Base-by-base conservation (phyloP, 148 eudicot species). In the Vaccinium myrtillus region DNA sequence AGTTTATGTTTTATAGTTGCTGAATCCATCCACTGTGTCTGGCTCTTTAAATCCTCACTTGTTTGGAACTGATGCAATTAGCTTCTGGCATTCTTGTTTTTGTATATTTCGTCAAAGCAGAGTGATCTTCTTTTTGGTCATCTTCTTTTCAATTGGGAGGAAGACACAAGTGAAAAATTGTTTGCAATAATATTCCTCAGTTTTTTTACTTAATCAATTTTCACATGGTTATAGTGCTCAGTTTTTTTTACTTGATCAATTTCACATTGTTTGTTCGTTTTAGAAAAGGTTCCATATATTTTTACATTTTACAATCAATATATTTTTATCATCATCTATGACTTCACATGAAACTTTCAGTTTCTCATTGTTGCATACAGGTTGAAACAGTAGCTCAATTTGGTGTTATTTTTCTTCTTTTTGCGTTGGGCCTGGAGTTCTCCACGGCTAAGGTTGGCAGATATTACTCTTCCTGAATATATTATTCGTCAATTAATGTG, bases 321-420 rank as follows among this genome's bases (percentile, higher is more conserved):
- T 80, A 65, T 58, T 27, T 56, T 21, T 79, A 56, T 79, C 32
- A 16, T 79, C 48, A 2, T 43, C 0, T 80, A 11, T 46, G 49
- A 69, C 30, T 39, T 74, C 21, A 81, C 43, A 23, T 49, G 1
- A 14, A 67, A 54, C 48, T 53, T 70, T 65, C 43, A 82, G 18
- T 73, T 81, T 63, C 84, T 82, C 53, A 51, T 65, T 77, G 65
- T 65, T 79, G 77, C 48, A 15, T 82, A 23, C 88, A 97, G 99
- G 99, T 97, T 70, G 99, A 97, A 86, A 97, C 99, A n/a, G 99
- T 97, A 81, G 99, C 99, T 84, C 99, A 97, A 86, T 97, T 97
- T 91, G 99, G 99, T 88, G 99, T 97, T 19, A 94, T 97, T 83
- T 97, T 97, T 82, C 99, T 97, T 83, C 93, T 97, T 80, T 97